A percentile compares a stretch with the other conserved stretches of the same genome.
These are phyloP conservation scores for Asterochloris sp. DNA, from an alignment of 139 green algal genomes.

Conservation along the genomic window DNA sequence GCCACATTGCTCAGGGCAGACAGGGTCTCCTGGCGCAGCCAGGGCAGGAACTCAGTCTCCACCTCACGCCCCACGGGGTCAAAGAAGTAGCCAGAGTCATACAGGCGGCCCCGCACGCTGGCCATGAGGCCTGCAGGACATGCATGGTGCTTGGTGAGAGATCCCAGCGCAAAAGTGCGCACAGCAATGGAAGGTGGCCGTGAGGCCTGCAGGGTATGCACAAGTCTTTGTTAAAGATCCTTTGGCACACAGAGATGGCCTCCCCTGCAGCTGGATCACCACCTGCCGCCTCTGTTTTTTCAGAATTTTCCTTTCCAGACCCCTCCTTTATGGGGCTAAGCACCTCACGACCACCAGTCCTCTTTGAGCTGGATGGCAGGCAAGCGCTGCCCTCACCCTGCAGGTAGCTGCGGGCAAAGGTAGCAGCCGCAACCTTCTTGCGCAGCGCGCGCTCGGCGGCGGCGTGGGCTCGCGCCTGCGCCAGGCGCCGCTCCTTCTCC, in stretches of 20 bases:
- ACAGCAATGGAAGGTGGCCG: background rate
- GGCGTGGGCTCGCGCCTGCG: constrained; percentile 62
- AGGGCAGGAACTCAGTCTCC: constrained; percentile 71
- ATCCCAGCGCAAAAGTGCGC: too few relatives aligned
- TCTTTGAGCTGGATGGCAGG: background rate
- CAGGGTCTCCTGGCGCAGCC: constrained; percentile 57
- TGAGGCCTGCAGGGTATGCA: too few relatives aligned
- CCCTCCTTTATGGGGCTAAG: too few relatives aligned
- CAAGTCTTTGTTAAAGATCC: too few relatives aligned
- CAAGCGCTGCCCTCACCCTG: constrained; percentile 29
- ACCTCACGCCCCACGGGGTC: constrained; percentile 75
- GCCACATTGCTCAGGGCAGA: background rate
- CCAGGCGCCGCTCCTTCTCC: constrained; percentile 75
- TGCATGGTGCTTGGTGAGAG: background rate
- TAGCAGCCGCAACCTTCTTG: constrained; percentile 61
- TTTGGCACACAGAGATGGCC: too few relatives aligned
- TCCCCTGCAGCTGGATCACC: too few relatives aligned
- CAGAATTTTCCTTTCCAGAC: too few relatives aligned
- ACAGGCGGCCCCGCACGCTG: constrained; percentile 62
- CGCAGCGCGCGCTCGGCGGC: constrained; percentile 57
- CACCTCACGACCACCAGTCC: too few relatives aligned
- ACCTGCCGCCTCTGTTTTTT: too few relatives aligned
- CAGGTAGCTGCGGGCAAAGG: constrained; percentile 79
- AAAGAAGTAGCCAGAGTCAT: constrained; percentile 69
- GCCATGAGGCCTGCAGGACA: constrained; percentile 44